Base-by-base conservation (phyloP, 441 rosid genomes). In the Adansonia grandidieri region DNA sequence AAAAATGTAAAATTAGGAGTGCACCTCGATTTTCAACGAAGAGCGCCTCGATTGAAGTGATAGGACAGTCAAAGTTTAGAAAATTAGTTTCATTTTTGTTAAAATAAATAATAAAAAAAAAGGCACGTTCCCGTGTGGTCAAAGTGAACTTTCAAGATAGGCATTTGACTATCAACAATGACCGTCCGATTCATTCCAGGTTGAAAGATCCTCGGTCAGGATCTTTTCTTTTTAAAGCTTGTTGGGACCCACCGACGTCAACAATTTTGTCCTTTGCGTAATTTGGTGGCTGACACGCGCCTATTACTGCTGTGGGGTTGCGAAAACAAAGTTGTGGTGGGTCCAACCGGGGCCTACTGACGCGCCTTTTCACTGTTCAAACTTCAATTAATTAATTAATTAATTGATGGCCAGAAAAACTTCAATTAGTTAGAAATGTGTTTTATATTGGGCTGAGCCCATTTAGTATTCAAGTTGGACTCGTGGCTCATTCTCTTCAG, bases 21-120 rank as follows among this genome's bases (percentile, higher is more conserved):
- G 11, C 3, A 57, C 74, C 85, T 80, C 80, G 75, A 79, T 83
- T 82, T 89, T 86, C 87, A 89, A 86, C 80, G 84, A 84, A 80
- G 81, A 61, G 85, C 80, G 78, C 88, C 89, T 92, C 76, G 86
- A 81, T 80, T 77, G 88, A 83, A 78, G 87, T 82, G 92, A 89
- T 86, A 78, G 78, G 76, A 71, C 85, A 84, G 91, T 89, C 91
- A 92, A 87, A 88, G 80, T 80, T 90, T 86, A 80, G 76, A 88
- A 84, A 78, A 78, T 83, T 57, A 17, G 37, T 24, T 32, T 3
- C 58, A 45, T 58, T 58, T 58, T 58, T 20, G 8, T 20, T 0
- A 9, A 57, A 17, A 37, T 37, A 37, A 37, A 37, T 37, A 60
- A 22, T 24, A 9, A 9, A 58, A 17, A 9, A 40, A 73, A 69